Evolutionary conservation across 345 rosid species (phyloP), one percentile per base, ranked within the genome.

Genomic region (Brassica juncea): DNA sequence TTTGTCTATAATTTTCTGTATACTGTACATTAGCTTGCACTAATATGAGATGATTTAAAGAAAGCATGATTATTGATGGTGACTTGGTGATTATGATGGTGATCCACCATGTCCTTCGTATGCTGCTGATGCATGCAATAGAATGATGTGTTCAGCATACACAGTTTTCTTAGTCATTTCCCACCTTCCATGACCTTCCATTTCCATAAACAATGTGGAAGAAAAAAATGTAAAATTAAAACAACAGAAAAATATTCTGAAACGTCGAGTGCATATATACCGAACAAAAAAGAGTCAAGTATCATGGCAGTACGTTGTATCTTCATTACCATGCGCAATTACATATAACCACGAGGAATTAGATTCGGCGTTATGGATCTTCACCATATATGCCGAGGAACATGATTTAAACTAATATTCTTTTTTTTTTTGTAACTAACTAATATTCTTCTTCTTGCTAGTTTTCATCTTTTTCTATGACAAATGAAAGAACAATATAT

Each of bases 141-240:
- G n/a, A 71, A 80, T 79, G 85, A 85, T 70, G 87, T 84, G 86
- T 86, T 42, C 30, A 82, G 89, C 90, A 63, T 60, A 73, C 63
- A n/a, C 37, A 16, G 9, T 25, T 61, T 74, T 70, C 73, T 27
- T 65, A 59, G 64, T 63, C 75, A 28, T 75, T 11, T 60, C 49
- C 16, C 78, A 60, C 72, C 72, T 79, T 85, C 78, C 6, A 54
- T 83, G 82, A 77, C 67, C 34, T 7, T 77, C 86, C 87, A 73
- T 47, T 78, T 49, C 30, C 63, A 42, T 8, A 66, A 58, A 5
- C 61, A 57, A 58, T 57, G 19, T 39, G 25, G 9, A 15, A 37
- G 27, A 16, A 19, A 60, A 1, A 31, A 69, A 58, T 19, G 35
- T 15, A 10, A 68, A 67, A 66, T 0, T 9, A 68, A 68, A 8